Evolutionary conservation across 148 eudicot species (phyloP).

Genomic region (Diospyros kaki): DNA sequence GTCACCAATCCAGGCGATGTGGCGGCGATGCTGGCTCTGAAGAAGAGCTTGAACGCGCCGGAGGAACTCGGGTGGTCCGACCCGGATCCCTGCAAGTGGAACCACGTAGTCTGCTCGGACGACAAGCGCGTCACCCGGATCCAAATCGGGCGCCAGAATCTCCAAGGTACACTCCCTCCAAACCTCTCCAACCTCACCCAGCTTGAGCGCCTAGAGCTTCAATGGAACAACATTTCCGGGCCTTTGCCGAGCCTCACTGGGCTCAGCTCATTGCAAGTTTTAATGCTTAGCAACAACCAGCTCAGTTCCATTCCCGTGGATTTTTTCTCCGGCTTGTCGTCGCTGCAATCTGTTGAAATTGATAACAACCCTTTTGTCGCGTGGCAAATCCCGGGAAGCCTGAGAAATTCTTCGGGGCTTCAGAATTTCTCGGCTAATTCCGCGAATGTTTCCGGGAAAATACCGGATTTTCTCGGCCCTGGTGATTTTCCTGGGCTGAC

Average conservation of each 20-base stretch:
- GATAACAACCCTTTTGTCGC: slow-evolving; percentile 67
- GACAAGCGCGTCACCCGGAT: slow-evolving; percentile 72
- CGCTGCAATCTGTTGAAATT: slow-evolving; percentile 70
- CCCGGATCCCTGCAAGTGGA: slow-evolving; percentile 90
- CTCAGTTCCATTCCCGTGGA: slow-evolving; percentile 59
- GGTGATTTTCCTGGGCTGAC: slow-evolving; percentile 67
- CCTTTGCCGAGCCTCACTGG: slow-evolving; percentile 64
- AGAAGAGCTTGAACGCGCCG: slow-evolving; percentile 49
- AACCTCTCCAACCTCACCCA: slow-evolving; percentile 41
- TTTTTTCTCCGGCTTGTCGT: slow-evolving; percentile 63
- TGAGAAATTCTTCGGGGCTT: slow-evolving; percentile 50
- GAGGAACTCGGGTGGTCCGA: slow-evolving; percentile 55
- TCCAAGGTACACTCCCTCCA: slow-evolving; percentile 73
- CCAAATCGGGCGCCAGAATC: slow-evolving; percentile 77
- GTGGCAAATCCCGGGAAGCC: slow-evolving; percentile 68
- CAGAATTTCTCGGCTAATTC: slow-evolving; percentile 83
- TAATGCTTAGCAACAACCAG: slow-evolving; percentile 68
- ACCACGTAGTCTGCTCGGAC: slow-evolving; percentile 48
- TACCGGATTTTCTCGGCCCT: slow-evolving; percentile 72
- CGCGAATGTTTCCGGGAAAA: slow-evolving; percentile 56
- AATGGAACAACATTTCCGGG: slow-evolving; percentile 78
- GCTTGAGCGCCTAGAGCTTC: slow-evolving; percentile 77
- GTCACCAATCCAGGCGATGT: slow-evolving; percentile 40
- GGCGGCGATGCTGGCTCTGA: slow-evolving; percentile 67
- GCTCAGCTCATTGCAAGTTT: slow-evolving; percentile 52